Base-by-base conservation (phyloP, 2,329 filamentous ascomycete species). In the Intubia oerlemansii region DNA sequence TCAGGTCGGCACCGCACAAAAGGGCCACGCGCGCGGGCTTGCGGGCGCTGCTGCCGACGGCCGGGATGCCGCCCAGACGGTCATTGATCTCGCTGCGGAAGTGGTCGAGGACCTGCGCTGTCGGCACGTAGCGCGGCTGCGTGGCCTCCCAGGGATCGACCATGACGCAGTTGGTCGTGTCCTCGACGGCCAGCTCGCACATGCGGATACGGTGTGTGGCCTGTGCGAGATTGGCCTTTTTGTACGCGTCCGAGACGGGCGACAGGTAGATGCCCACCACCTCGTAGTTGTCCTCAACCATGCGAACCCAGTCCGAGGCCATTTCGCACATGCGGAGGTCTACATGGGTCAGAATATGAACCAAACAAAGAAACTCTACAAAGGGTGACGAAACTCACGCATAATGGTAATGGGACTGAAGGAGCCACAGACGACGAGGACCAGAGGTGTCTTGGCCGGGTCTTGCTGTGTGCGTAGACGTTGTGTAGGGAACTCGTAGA, bases 21-120 rank as follows among this genome's bases (percentile, higher is more conserved):
- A 93, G 62, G 27, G 79, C 71, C 39, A 93, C 79, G 33, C 71
- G 70, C 57, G 64, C 47, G 68, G 74, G 43, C 18, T 28, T 30
- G n/a, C 30, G 32, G 62, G 67, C 5, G 30, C 57, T 16, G 12
- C 18, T 20, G 7, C 24, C 24, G 17, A 77, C 62, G 17, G 9
- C 10, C 8, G 17, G 19, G 8, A 88, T 66, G 6, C 84, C 84
- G 22, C 75, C 72, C 17, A 72, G 57, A 25, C 80, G 65, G 15
- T 66, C 63, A 46, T 93, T 92, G 46, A 93, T 79, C 48, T 93
- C 81, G 44, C 85, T 56, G 39, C 90, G 72, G 42, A 93, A 88
- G 51, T 93, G 85, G 44, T 91, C 81, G 27, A 93, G 59, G 23
- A 92, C 84, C 41, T 76, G 66, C 22, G 84, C 85, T 1, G 85